A percentile compares a stretch with the other conserved stretches of the same genome.
phyloP scores from a whole-genome alignment of 1,284 basidiomycete species.

The Apiotrichum montevideense region DNA sequence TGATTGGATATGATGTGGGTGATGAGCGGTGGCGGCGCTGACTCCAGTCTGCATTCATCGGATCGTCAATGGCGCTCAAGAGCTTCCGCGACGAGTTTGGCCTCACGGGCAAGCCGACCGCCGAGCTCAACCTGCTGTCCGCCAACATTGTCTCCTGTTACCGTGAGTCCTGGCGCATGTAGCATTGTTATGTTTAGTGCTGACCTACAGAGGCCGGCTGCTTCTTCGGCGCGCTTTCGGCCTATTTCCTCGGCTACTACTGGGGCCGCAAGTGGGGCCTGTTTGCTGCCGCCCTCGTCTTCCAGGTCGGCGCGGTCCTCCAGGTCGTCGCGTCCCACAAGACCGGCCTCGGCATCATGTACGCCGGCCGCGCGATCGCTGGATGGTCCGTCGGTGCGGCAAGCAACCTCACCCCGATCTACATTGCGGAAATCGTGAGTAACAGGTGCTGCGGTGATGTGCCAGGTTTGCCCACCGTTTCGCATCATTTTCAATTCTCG shows the following conservation, averaged over 20 bases:
- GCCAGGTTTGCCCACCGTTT: too few species aligned
- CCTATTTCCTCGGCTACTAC: slow-evolving; percentile 19
- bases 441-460: too few species aligned
- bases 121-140: slow-evolving; percentile 9
- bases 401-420: slow-evolving; percentile 35
- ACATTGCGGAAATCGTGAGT: slow-evolving; percentile 42
- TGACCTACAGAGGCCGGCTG: slow-evolving; percentile 30
- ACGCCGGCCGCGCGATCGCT: slow-evolving; percentile 37
- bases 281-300: slow-evolving; percentile 30
- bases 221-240: slow-evolving; percentile 22
- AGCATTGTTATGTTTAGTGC: slow-evolving; percentile 23
- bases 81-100: slow-evolving; percentile 33
- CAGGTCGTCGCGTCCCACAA: slow-evolving; percentile 32
- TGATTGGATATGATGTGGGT: slow-evolving; percentile 18
- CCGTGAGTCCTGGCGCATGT: slow-evolving; percentile 15
- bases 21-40: too few species aligned
- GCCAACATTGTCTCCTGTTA: slow-evolving; percentile 53
- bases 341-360: slow-evolving; percentile 26
- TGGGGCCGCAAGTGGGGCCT: slow-evolving; percentile 32
- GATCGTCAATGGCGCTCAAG: slow-evolving; percentile 17
- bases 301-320: slow-evolving; percentile 37
- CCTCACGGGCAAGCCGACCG: not conserved
- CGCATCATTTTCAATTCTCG: too few species aligned
- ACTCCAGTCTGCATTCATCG: slow-evolving; percentile 25
- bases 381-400: slow-evolving; percentile 38